Evolutionary conservation across 1,284 basidiomycete genomes (phyloP), one percentile per base, ranked within the genome.

Genomic region (Ceratobasidium sp.): DNA sequence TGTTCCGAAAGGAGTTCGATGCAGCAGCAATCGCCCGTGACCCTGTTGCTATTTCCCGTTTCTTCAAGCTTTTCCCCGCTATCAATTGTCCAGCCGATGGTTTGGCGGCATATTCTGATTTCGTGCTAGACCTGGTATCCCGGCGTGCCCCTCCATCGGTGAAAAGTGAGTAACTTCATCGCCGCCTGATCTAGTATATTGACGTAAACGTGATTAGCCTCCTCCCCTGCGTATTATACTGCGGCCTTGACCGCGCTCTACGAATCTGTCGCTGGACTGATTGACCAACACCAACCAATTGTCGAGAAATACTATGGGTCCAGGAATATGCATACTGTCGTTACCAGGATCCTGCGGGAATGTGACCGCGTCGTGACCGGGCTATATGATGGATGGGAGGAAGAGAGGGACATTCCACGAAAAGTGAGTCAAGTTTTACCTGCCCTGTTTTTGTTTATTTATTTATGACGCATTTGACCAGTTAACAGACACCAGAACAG

Each of bases 271-370:
- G 98, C 97, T 0, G 91, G 95, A 86, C 96, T 99, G 79, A 93
- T 99, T 56, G 96, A 97, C 82, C 96, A 98, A 83, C 98, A 99
- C 84, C 96, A 98, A 82, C 95, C 96, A 0, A 91, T 99, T 0
- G 97, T 99, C 0, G 97, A 99, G 84, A 97, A 97, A 84, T 98
- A 99, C 84, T 99, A 99, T 82, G 98, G 96, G 0, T 82, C 84
- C 4, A 93, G 95, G 0, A 93, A 93, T 82, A 98, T 98, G 96
- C 86, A 88, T 42, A 89, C 86, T 26, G 96, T 99, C 17, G 90
- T 97, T 2, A 87, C 89, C 17, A 89, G 92, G 54, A 87, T 99
- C 5, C 85, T 98, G 50, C 90, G 91, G 75, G 97, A 99, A 84
- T 95, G 94, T 80, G 96, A 98, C 84, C 88, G 92, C 28, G 92